Base-by-base conservation (phyloP, 176 grass and related monocot genomes). In the Carex cristatella region DNA sequence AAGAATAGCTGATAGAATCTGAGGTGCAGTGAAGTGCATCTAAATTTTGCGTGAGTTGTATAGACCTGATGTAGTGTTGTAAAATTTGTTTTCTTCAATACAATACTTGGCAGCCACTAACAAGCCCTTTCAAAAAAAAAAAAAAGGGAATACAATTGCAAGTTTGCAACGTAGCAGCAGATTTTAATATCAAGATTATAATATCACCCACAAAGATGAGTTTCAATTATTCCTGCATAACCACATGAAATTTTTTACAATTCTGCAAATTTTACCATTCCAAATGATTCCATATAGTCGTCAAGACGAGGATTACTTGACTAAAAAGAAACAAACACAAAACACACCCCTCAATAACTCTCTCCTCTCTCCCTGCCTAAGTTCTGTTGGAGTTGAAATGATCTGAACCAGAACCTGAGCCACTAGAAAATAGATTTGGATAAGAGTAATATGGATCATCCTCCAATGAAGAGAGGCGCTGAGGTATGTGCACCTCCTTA, bases 381-480 rank as follows among this genome's bases (percentile, higher is more conserved):
- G 48, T 86, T 80, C 44, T 40, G n/a, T 68, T 65, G 44, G 64
- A 74, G 40, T 42, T 10, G 66, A 69, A 80, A 76, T 81, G 6
- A 42, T 77, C 81, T 13, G 69, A 70, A 7, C 64, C 80, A 58
- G 40, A 16, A 69, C 84, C 48, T 67, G 84, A 85, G 15, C 90
- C 89, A 80, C 90, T 88, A 1, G 90, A 88, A 86, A 99, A 99
- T 2, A 99, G 79, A 75, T 99, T 99, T 7, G 96, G 93, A 74
- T 99, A 95, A 3, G 88, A 88, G 83, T 89, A 94, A 89, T 97
- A 94, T 4, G 93, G 91, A 80, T 99, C 93, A 0, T 99, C 91
- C 84, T 95, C 96, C 62, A 99, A 30, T 5, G 93, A 99, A 16
- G 91, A 16, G 0, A 89, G 89, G 61, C 88, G 79, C 66, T 90